A percentile compares a stretch with the other conserved stretches of the same genome.
Evolutionary conservation across 2,329 filamentous ascomycete genomes (phyloP).

Genomic region (Chaetoscypha palmicola): DNA sequence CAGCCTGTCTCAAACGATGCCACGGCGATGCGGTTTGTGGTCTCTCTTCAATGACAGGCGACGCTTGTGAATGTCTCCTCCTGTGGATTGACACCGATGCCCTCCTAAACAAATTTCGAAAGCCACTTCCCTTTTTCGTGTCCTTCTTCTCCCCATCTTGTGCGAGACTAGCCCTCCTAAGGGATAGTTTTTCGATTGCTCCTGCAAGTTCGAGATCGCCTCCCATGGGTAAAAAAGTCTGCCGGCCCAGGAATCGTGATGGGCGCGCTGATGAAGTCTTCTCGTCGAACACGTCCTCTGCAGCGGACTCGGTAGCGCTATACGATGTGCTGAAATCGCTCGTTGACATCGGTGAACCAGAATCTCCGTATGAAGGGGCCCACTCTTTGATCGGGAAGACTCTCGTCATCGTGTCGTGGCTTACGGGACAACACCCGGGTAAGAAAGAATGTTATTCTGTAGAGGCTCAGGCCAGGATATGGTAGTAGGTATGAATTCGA

Average conservation of each 20-base stretch:
- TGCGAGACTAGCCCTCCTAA: constrained; percentile 3
- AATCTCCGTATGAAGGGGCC: constrained; percentile 33
- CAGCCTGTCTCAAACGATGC: constrained; percentile 27
- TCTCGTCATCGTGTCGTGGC: constrained; percentile 27
- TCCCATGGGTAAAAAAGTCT: constrained; percentile 19
- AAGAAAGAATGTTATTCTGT: neutral
- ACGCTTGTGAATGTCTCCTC: constrained; percentile 27
- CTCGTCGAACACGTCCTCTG: constrained; percentile 29
- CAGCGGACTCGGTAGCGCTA: neutral
- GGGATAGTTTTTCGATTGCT: constrained; percentile 9
- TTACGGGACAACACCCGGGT: neutral
- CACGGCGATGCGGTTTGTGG: constrained; percentile 24
- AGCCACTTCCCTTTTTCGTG: constrained; percentile 18
- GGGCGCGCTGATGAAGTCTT: constrained; percentile 13
- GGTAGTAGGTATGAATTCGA: too few species aligned
- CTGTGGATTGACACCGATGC: constrained; percentile 28
- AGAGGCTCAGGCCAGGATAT: too few species aligned
- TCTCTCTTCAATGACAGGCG: constrained; percentile 22
- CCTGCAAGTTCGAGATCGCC: constrained; percentile 7
- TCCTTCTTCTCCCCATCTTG: constrained; percentile 16
- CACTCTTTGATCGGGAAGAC: constrained; percentile 38
- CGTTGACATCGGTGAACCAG: constrained; percentile 38
- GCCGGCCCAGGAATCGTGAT: constrained; percentile 11
- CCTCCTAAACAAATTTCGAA: constrained; percentile 26
- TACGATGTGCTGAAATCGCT: constrained; percentile 22